Evolutionary conservation across 2,329 filamentous ascomycete species (phyloP).

Genomic region (Aspergillus latus): DNA sequence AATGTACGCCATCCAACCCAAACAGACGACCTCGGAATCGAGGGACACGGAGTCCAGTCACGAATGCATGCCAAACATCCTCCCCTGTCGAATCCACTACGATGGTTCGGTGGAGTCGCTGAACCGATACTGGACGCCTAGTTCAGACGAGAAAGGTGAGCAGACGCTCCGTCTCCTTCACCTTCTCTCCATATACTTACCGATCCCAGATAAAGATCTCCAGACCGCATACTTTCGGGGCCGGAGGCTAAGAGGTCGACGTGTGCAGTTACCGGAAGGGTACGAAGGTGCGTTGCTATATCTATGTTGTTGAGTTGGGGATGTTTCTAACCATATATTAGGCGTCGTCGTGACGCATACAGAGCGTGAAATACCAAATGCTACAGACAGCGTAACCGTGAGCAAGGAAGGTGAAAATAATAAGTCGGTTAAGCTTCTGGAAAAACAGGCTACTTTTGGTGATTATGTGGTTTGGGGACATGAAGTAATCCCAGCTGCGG

Average conservation of each 20-base stretch:
- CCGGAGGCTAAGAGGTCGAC: slow-evolving; percentile 70
- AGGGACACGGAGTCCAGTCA: slow-evolving; percentile 21
- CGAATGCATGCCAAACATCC: slow-evolving; percentile 64
- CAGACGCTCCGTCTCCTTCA: neutral
- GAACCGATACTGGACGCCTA: slow-evolving; percentile 69
- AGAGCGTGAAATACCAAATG: slow-evolving; percentile 33
- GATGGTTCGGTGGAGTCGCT: slow-evolving; percentile 67
- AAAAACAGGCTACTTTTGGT: slow-evolving; percentile 68
- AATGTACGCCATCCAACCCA: slow-evolving; percentile 40
- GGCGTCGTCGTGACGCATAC: slow-evolving; percentile 61
- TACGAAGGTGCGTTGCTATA: slow-evolving; percentile 56
- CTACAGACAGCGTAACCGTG: slow-evolving; percentile 38
- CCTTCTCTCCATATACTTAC: slow-evolving; percentile 4
- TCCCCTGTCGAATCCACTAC: slow-evolving; percentile 79
- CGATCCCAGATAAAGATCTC: slow-evolving; percentile 28
- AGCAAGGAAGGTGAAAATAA: slow-evolving; percentile 47
- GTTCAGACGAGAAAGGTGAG: slow-evolving; percentile 44
- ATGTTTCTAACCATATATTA: slow-evolving; percentile 19
- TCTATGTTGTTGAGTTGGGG: neutral
- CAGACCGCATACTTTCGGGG: slow-evolving; percentile 72
- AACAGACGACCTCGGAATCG: slow-evolving; percentile 22
- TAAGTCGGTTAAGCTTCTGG: slow-evolving; percentile 58
- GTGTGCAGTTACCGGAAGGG: slow-evolving; percentile 65
- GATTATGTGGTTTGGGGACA: slow-evolving; percentile 82
- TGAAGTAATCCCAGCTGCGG: slow-evolving; percentile 62